phyloP scores from a whole-genome alignment of 805 yeast species.

The Wickerhamiella brachini region DNA sequence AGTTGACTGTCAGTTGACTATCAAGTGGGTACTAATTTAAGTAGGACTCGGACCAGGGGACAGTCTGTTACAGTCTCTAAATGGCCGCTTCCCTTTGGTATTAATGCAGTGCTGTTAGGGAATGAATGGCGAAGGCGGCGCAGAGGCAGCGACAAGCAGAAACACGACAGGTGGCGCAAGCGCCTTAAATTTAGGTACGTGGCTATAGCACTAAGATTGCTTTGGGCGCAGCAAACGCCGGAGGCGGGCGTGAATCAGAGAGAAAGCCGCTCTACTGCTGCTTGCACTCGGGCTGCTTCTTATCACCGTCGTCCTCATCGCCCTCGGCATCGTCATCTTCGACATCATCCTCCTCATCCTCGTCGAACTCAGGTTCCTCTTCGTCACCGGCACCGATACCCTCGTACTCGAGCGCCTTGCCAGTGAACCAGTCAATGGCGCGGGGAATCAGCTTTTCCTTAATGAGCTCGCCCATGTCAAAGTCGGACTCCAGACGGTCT shows the following conservation, averaged over 20 bases:
- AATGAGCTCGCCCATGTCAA: constrained; percentile 89
- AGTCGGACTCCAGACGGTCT: constrained; percentile 76
- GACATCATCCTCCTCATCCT: constrained; percentile 46
- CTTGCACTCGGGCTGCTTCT: constrained; percentile 47
- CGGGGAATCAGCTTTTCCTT: constrained; percentile 93
- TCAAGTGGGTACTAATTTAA: no score
- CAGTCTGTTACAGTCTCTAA: no score
- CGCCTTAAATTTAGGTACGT: neutral
- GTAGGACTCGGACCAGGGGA: no score
- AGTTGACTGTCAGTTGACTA: no score
- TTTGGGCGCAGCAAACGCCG: no score
- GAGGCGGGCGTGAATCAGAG: no score
- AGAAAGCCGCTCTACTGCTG: constrained; percentile 29
- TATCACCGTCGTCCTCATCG: constrained; percentile 28
- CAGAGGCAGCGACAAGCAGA: no score
- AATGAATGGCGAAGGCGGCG: no score
- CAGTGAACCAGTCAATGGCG: constrained; percentile 98
- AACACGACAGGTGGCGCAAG: neutral
- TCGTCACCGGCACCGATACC: constrained; percentile 44
- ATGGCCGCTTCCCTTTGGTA: no score
- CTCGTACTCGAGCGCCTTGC: constrained; percentile 78
- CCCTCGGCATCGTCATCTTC: constrained; percentile 37
- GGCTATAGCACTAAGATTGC: neutral
- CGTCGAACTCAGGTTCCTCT: constrained; percentile 43
- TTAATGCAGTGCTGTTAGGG: no score